Evolutionary conservation across 306 rosid species (phyloP), one percentile per base, ranked within the genome.

Genomic region (Casuarina cunninghamiana): DNA sequence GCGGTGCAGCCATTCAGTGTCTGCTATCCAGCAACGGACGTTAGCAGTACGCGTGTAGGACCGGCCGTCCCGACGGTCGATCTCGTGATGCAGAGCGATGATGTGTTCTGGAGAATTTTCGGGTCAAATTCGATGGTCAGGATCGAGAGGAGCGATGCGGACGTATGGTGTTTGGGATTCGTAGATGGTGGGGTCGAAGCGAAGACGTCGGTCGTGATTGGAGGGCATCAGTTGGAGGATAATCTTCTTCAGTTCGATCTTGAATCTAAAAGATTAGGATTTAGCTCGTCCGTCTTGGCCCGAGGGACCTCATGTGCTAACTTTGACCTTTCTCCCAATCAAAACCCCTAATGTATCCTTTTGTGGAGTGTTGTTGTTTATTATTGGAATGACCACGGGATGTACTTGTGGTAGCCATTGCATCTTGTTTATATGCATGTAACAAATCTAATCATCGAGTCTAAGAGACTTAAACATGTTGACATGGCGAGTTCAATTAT

Each of bases 151-250:
- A 73, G 21, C 5, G 86, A 71, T 2, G 84, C 41, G 32, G 89
- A 77, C 38, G 55, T 77, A 72, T 81, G 88, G 88, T 91, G 96
- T 75, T 79, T 91, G 78, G 96, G 88, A 7, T 77, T 87, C 51
- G 81, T 85, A 72, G 85, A 89, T 26, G 96, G 91, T 16, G 96
- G 90, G 57, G 60, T 49, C 5, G 60, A 46, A 4, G 53, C 90
- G 44, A 81, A 79, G 62, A 81, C 90, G 2, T 51, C 87, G 10
- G 61, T 91, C 5, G 89, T 86, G 75, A 90, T 91, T 42, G 97
- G 97, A 8, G 94, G 93, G 48, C 75, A 85, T 77, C 94, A 91
- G 53, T 5, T 89, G 83, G 93, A 88, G 82, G 82, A 91, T 74
- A 84, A 85, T 83, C 78, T 89, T 9, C 61, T 91, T 43, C 88